Conservation (phyloP, 495 filamentous ascomycete genomes). For the Tuber microsphaerosporum region DNA sequence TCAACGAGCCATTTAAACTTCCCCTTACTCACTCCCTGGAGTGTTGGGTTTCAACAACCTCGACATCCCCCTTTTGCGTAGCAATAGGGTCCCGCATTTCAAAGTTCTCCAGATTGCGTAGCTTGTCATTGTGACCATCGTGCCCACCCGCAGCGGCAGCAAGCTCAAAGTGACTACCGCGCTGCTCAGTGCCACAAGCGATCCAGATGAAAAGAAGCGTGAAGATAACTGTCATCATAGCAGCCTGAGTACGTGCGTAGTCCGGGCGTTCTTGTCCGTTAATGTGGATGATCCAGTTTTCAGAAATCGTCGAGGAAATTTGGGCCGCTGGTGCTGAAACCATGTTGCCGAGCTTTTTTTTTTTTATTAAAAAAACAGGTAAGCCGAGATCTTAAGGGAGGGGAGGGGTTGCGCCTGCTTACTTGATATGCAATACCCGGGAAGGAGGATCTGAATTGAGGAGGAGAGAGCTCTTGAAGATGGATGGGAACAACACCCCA, state of each 20-base stretch:
- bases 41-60: background rate
- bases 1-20: background rate
- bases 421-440: slow-evolving; percentile 57
- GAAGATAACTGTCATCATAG: slow-evolving; percentile 61
- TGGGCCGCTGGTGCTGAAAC: slow-evolving; percentile 65
- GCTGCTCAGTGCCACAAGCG: slow-evolving; percentile 58
- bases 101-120: slow-evolving; percentile 13
- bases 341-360: slow-evolving; percentile 60
- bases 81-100: slow-evolving; percentile 19
- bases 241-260: slow-evolving; percentile 63
- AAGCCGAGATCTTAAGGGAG: background rate
- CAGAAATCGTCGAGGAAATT: slow-evolving; percentile 62
- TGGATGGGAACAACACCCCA: slow-evolving; percentile 76
- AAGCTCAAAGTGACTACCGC: slow-evolving; percentile 60
- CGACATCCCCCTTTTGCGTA: slow-evolving; percentile 10
- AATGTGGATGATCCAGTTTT: slow-evolving; percentile 48
- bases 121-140: slow-evolving; percentile 19
- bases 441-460: slow-evolving; percentile 64
- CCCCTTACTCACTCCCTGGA: background rate
- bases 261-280: slow-evolving; percentile 53
- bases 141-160: slow-evolving; percentile 53
- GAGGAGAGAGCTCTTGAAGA: slow-evolving; percentile 68
- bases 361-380: background rate
- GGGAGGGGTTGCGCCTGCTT: background rate
- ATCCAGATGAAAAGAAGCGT: slow-evolving; percentile 48